Base-by-base conservation (phyloP, 352 stramenopile genomes). In the Phytophthora foliorum region DNA sequence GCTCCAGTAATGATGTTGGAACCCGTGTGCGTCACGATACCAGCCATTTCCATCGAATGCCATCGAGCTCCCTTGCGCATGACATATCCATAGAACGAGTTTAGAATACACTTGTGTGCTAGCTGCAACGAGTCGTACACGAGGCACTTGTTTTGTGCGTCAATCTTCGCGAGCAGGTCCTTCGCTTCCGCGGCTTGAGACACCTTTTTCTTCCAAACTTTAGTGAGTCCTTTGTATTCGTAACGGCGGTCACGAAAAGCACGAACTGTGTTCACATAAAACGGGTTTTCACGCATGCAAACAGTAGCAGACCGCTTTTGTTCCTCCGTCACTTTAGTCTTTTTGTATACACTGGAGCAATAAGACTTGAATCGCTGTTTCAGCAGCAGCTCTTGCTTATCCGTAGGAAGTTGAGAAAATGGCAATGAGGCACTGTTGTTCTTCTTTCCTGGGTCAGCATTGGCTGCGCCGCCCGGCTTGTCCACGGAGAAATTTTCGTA, bases 81-180 rank as follows among this genome's bases (percentile, higher is more conserved):
- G 6, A 99, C 98, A 74, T 99, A 95, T 13, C 98, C 98, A 68
- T 99, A 99, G 69, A 99, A 99, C 27, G 88, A 94, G 74, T 99
- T 99, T 1, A 99, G 78, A 77, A 99, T 99, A 82, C 98, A 99
- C 81, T 99, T 99, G 85, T 99, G 98, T 6, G 98, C 98, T 19
- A 99, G 88, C 86, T 99, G 98, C 13, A 99, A 82, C 11, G 97
- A 99, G 70, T 99, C 98, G 72, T 99, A 99, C 38, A 97, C 88
- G n/a, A 95, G 78, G 39, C 82, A 91, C 73, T 97, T 97, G 57
- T 92, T 94, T 38, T 89, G 80, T 0, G 91, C 91, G 46, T 95
- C 88, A 45, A 91, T 92, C 62, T 98, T 99, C 19, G 74, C 80
- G 31, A 96, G 71, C 22, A 95, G 63, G 22, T 92, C 91, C 34